A percentile compares a stretch with the other conserved stretches of the same genome.
phyloP scores from a whole-genome alignment of 148 eudicot species.

The Camellia japonica region DNA sequence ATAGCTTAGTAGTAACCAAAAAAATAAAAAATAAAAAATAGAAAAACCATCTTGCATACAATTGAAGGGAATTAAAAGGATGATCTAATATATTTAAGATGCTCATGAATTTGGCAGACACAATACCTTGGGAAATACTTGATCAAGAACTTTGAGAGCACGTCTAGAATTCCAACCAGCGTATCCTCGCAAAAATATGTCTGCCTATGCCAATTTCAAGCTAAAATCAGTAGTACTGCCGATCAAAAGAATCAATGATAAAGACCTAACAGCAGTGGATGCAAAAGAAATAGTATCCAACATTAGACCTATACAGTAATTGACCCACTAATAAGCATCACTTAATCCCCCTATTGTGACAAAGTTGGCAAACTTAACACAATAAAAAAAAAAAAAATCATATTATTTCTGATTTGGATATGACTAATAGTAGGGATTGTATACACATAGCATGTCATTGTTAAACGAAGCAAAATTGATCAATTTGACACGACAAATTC shows the following conservation, averaged over 20 bases:
- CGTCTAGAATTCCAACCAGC: slow-evolving; percentile 59
- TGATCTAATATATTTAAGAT: not conserved
- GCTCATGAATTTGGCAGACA: not conserved
- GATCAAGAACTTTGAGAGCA: slow-evolving; percentile 44
- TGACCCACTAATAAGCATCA: not conserved
- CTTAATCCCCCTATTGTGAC: not conserved
- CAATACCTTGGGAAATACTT: slow-evolving; percentile 52
- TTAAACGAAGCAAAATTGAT: not conserved
- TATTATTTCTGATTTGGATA: not conserved
- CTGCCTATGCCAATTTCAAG: slow-evolving; percentile 40
- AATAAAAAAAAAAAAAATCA: too few relatives aligned
- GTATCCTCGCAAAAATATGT: slow-evolving; percentile 52
- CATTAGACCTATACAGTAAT: not conserved
- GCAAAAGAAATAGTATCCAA: not conserved
- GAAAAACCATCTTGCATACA: not conserved
- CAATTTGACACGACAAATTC: not conserved
- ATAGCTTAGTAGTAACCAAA: not conserved
- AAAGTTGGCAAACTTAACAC: not conserved
- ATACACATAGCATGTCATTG: not conserved
- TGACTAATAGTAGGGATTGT: not conserved
- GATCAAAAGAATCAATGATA: not conserved
- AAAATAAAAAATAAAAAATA: not conserved
- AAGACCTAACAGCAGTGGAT: not conserved
- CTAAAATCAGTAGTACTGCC: not conserved
- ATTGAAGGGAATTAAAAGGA: not conserved